Conservation (phyloP, 2,329 filamentous ascomycete genomes). For the Colletotrichum magnum region DNA sequence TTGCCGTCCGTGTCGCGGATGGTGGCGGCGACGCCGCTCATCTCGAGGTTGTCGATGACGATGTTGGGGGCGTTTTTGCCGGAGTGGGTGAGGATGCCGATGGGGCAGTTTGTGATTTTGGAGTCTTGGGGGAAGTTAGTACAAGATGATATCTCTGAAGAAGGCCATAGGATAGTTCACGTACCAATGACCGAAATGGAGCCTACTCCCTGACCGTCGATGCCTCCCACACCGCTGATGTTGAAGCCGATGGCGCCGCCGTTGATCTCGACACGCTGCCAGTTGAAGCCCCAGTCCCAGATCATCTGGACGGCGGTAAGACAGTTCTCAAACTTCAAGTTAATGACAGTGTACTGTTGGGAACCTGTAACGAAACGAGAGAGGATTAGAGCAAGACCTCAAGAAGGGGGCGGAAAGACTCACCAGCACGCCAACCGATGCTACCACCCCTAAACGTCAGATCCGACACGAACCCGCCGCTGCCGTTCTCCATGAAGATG, state of each 20-base stretch:
- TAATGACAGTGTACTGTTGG: constrained; percentile 77
- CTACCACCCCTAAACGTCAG: constrained; percentile 75
- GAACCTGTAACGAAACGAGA: constrained; percentile 53
- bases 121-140: background rate
- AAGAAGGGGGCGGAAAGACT: too few relatives aligned
- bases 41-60: background rate
- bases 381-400: too few relatives aligned
- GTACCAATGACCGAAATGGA: constrained; percentile 29
- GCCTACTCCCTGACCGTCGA: constrained; percentile 47
- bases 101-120: constrained; percentile 17
- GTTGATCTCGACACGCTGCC: constrained; percentile 60
- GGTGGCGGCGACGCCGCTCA: background rate
- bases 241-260: constrained; percentile 43
- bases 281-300: constrained; percentile 78
- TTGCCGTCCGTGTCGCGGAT: background rate
- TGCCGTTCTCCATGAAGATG: constrained; percentile 49
- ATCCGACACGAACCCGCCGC: constrained; percentile 65
- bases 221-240: constrained; percentile 49
- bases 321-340: constrained; percentile 73
- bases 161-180: too few relatives aligned
- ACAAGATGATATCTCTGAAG: too few relatives aligned
- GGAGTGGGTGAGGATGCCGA: constrained; percentile 12
- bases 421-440: constrained; percentile 68
- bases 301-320: constrained; percentile 75
- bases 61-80: background rate